Percentiles rank a stretch among this genome's conserved stretches.
Conservation (phyloP, 371 early-diverging fungal genomes). For the Actinomortierella wolfii region DNA sequence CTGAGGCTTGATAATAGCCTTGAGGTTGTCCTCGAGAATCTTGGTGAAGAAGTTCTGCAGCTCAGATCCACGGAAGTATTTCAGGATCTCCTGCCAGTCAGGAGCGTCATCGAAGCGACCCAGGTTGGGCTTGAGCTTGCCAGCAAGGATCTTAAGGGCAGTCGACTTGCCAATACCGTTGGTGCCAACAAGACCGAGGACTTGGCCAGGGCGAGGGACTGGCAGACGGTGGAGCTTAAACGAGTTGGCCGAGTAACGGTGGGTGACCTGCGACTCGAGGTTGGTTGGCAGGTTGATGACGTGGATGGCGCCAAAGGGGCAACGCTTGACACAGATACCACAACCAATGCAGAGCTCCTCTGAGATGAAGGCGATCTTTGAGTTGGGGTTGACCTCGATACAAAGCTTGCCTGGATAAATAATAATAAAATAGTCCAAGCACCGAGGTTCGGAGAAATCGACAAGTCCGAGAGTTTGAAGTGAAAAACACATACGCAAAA, state of each 20-base stretch:
- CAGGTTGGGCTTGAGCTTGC: slow-evolving; percentile 98
- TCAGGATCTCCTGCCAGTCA: slow-evolving; percentile 97
- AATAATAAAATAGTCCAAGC: no score
- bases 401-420: slow-evolving; percentile 87
- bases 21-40: slow-evolving; percentile 95
- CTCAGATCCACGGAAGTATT: slow-evolving; percentile 98
- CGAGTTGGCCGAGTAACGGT: slow-evolving; percentile 98
- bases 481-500: neutral
- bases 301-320: slow-evolving; percentile 98
- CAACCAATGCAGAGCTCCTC: slow-evolving; percentile 99
- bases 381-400: slow-evolving; percentile 87
- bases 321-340: slow-evolving; percentile 99
- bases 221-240: slow-evolving; percentile 99
- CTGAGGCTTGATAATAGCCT: slow-evolving; percentile 97
- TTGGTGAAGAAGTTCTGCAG: slow-evolving; percentile 99
- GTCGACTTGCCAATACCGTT: slow-evolving; percentile 99
- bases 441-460: no score
- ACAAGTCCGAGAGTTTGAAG: no score
- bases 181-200: slow-evolving; percentile 98
- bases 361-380: slow-evolving; percentile 93
- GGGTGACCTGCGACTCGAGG: slow-evolving; percentile 95
- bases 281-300: slow-evolving; percentile 99
- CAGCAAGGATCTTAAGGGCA: slow-evolving; percentile 97
- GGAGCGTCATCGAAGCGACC: slow-evolving; percentile 90
- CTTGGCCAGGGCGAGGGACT: slow-evolving; percentile 97